Percentiles rank a stretch among this genome's conserved stretches.
Conservation (phyloP, 2,329 filamentous ascomycete genomes). For the Colletotrichum spaethianum region DNA sequence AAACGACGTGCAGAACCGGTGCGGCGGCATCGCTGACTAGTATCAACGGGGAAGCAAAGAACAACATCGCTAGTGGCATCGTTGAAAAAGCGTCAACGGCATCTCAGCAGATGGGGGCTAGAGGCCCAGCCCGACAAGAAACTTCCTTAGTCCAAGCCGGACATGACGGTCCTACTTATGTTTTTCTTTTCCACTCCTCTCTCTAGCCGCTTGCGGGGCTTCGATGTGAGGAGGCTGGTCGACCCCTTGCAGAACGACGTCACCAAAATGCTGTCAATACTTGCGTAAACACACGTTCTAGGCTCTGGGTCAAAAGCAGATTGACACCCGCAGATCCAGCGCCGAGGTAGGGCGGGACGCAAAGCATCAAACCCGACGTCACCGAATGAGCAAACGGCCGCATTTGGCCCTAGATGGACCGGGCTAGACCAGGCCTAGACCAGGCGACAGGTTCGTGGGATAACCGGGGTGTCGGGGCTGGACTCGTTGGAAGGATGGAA, state of each 20-base stretch:
- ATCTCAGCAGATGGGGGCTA: background rate
- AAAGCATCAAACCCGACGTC: constrained; percentile 6
- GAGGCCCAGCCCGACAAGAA: background rate
- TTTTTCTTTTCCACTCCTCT: background rate
- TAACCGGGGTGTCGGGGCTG: background rate
- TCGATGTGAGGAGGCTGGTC: background rate
- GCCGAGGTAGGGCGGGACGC: background rate
- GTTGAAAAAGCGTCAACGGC: constrained; percentile 1
- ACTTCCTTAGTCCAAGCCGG: background rate
- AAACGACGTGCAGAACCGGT: background rate
- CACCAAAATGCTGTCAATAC: background rate
- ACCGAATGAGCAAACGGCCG: too few relatives aligned
- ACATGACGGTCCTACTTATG: background rate
- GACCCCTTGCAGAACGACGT: too few relatives aligned
- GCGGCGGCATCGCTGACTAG: background rate
- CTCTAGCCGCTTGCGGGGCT: background rate
- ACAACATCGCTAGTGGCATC: background rate
- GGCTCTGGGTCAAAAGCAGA: background rate
- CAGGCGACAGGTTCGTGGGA: background rate
- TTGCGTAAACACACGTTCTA: background rate
- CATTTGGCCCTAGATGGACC: constrained; percentile 1
- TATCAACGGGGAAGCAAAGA: background rate
- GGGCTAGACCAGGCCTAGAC: constrained; percentile 8
- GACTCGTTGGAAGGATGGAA: background rate
- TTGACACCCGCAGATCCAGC: background rate